Percentiles rank a stretch among this genome's conserved stretches.
These are phyloP conservation scores for Solanum phureja DNA, from an alignment of 257 asterid species.

Conservation along the genomic window DNA sequence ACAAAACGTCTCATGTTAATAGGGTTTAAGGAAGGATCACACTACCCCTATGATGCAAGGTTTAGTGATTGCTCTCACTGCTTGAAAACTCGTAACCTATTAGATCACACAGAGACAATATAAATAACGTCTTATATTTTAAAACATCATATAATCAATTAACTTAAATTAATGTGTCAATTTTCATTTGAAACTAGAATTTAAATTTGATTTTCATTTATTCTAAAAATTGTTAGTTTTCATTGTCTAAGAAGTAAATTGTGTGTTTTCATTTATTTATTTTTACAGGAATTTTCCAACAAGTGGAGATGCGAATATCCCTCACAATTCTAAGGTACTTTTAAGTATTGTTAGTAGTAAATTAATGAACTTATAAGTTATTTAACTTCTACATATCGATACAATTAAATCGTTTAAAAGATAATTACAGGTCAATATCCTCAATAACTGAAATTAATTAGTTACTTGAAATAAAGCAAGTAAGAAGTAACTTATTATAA, in stretches of 20 bases:
- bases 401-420: neutral
- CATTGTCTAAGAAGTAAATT: neutral
- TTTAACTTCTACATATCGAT: neutral
- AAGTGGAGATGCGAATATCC: slow-evolving; percentile 39
- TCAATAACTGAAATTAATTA: neutral
- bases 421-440: neutral
- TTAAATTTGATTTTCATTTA: neutral
- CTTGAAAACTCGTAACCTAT: neutral
- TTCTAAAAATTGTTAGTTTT: neutral
- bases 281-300: slow-evolving; percentile 60
- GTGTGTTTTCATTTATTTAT: neutral
- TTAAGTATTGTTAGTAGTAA: neutral
- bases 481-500: no score
- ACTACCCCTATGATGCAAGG: neutral
- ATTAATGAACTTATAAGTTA: neutral
- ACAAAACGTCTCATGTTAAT: neutral
- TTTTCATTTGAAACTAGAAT: neutral
- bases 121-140: no score
- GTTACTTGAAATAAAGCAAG: neutral
- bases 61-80: accelerated
- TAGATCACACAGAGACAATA: no score
- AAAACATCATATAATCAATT: neutral
- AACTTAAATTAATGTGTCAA: neutral
- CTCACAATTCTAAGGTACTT: slow-evolving; percentile 29
- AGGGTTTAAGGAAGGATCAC: accelerated